A percentile compares a stretch with the other conserved stretches of the same genome.
phyloP scores from a whole-genome alignment of 2,329 filamentous ascomycete genomes.

The Hypoxylon sp. region DNA sequence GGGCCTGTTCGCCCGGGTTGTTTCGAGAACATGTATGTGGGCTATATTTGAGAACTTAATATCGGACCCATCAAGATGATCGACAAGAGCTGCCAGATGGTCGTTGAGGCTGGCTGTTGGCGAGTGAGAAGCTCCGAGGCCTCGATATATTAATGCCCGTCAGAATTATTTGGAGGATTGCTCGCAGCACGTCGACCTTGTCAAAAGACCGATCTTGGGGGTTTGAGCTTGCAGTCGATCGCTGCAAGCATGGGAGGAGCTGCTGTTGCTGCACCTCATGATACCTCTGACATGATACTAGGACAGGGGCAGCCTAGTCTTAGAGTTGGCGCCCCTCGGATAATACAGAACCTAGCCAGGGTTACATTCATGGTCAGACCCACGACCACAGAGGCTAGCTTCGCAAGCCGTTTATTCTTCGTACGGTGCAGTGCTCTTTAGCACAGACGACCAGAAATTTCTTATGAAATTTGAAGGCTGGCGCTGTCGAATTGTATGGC shows the following conservation, averaged over 20 bases:
- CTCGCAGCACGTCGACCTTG: conserved; percentile 30
- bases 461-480: conserved; percentile 31
- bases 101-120: conserved; percentile 9
- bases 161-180: conserved; percentile 14
- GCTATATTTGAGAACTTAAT: conserved; percentile 31
- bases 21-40: conserved; percentile 40
- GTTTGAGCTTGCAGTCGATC: conserved; percentile 44
- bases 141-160: conserved; percentile 17
- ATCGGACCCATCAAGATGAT: conserved; percentile 35
- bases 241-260: conserved; percentile 38
- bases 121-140: conserved; percentile 13
- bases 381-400: conserved; percentile 32
- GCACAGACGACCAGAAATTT: conserved; percentile 32
- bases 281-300: conserved; percentile 33
- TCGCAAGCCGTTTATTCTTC: conserved; percentile 14
- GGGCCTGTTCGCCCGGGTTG: conserved; percentile 33
- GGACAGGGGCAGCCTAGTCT: conserved; percentile 37
- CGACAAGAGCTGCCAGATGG: conserved; percentile 28
- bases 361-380: conserved; percentile 41
- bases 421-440: conserved; percentile 16
- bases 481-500: conserved; percentile 6
- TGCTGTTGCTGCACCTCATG: conserved; percentile 35
- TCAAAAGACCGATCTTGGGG: conserved; percentile 29
- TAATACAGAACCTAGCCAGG: conserved; percentile 42
- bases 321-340: conserved; percentile 41